These are phyloP conservation scores for Diospyros kaki DNA, from an alignment of 148 eudicot genomes.

Conservation along the genomic window DNA sequence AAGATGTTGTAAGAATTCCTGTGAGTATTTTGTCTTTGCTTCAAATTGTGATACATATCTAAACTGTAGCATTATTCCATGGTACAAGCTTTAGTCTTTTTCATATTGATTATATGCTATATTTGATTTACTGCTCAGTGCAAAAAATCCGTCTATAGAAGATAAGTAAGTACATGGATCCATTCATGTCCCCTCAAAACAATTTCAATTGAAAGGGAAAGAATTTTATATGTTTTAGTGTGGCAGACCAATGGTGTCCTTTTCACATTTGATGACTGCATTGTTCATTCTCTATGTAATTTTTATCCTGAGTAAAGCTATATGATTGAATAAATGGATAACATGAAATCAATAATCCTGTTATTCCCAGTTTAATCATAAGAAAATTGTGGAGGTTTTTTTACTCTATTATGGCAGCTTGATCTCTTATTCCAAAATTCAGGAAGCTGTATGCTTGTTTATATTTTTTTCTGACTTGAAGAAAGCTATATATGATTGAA, in stretches of 20 bases:
- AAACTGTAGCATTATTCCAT: too few relatives aligned
- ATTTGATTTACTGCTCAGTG: neutral
- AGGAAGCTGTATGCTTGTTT: too few relatives aligned
- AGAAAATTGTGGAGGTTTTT: too few relatives aligned
- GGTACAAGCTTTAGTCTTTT: neutral
- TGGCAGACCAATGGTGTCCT: neutral
- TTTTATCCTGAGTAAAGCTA: neutral
- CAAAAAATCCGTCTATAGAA: neutral
- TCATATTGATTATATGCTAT: neutral
- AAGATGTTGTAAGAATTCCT: conserved; percentile 68
- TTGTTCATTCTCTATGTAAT: neutral
- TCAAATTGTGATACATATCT: neutral
- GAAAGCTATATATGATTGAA: neutral
- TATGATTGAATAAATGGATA: neutral
- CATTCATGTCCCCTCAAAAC: neutral
- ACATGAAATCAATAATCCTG: too few relatives aligned
- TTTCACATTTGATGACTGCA: neutral
- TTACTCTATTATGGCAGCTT: too few relatives aligned
- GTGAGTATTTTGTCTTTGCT: conserved; percentile 46
- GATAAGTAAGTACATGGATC: neutral
- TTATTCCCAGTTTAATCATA: too few relatives aligned
- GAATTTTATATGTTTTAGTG: neutral
- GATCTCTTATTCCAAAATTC: too few relatives aligned
- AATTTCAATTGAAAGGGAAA: neutral
- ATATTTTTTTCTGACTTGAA: neutral